A percentile compares a stretch with the other conserved stretches of the same genome.
phyloP scores from a whole-genome alignment of 2,329 filamentous ascomycete genomes.

The Colletotrichum sp. region DNA sequence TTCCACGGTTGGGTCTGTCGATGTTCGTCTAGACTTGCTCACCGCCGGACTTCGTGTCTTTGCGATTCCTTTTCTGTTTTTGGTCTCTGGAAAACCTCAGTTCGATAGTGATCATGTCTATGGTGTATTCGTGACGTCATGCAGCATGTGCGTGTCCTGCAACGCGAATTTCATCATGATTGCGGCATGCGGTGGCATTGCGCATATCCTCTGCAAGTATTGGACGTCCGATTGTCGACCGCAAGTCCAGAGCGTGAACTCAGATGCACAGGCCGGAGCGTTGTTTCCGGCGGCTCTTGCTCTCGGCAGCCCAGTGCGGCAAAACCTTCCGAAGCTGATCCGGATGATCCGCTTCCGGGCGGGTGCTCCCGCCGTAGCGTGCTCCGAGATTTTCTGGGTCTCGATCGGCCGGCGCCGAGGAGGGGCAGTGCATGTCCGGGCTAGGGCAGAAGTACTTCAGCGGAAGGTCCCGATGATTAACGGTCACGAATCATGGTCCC shows the following conservation, averaged over 20 bases:
- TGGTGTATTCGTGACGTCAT: conserved; percentile 8
- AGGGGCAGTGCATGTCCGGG: neutral
- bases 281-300: neutral
- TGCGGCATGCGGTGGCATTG: neutral
- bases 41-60: neutral
- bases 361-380: neutral
- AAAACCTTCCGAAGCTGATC: neutral
- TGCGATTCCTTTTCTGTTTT: neutral
- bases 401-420: conserved; percentile 4
- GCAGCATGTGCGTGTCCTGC: neutral
- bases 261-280: neutral
- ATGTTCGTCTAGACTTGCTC: neutral
- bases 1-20: neutral
- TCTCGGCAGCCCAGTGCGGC: neutral
- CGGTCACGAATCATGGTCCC: neutral
- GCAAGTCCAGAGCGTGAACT: neutral
- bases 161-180: conserved; percentile 6
- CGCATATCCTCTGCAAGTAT: neutral
- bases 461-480: neutral
- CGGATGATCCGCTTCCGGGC: neutral
- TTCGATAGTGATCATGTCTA: neutral
- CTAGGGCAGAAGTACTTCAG: neutral
- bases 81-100: neutral
- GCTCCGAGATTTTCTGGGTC: neutral
- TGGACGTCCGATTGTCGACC: neutral